phyloP scores from a whole-genome alignment of 306 rosid species.

The Lathyrus tuberosus region DNA sequence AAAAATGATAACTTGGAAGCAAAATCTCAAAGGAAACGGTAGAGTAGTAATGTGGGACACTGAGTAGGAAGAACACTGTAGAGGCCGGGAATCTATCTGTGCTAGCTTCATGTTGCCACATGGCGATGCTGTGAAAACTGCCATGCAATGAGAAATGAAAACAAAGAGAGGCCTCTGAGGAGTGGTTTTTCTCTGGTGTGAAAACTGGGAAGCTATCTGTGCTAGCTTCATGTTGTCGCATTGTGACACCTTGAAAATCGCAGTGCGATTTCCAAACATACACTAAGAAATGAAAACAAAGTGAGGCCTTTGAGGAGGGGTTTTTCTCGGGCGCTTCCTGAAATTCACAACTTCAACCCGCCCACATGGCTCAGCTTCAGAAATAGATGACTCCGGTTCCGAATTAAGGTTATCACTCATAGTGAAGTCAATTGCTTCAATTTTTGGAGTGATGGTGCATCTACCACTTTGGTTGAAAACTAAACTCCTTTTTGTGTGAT shows the following conservation, averaged over 20 bases:
- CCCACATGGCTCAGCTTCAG: conserved; percentile 78
- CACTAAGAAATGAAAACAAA: conserved; percentile 45
- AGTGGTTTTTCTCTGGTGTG: conserved; percentile 71
- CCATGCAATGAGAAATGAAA: conserved; percentile 32
- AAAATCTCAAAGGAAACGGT: conserved; percentile 33
- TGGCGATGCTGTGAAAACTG: background rate
- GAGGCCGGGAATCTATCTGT: background rate
- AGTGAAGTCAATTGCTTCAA: conserved; percentile 49
- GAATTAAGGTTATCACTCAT: conserved; percentile 51
- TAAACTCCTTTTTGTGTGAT: conserved; percentile 30
- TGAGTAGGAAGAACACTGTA: background rate
- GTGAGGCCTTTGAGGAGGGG: conserved; percentile 72
- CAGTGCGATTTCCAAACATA: background rate
- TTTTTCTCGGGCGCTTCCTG: conserved; percentile 79
- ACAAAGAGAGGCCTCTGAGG: conserved; percentile 71
- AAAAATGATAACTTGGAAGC: conserved; percentile 28
- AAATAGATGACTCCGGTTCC: conserved; percentile 72
- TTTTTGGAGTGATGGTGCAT: conserved; percentile 37
- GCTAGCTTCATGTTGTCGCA: conserved; percentile 3
- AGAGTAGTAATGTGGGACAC: background rate
- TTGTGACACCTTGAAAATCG: background rate
- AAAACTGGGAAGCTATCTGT: background rate
- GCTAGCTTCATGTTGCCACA: conserved; percentile 3
- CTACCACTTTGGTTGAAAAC: conserved; percentile 44
- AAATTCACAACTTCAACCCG: conserved; percentile 70